Base-by-base conservation (phyloP, 805 yeast genomes). In the Yarrowia keelungensis region DNA sequence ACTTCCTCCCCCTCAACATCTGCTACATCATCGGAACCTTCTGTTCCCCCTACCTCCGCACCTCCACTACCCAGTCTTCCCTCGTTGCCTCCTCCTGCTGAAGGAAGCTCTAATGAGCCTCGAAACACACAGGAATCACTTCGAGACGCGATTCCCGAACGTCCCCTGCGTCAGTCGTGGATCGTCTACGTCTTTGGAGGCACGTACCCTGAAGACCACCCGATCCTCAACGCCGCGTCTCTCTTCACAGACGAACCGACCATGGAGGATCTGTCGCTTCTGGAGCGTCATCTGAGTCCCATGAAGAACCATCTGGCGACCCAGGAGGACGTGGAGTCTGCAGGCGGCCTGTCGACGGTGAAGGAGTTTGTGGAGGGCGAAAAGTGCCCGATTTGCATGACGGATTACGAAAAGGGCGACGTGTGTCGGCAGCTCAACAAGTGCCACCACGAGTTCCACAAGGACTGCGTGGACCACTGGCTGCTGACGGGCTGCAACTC, bases 111-210 rank as follows among this genome's bases (percentile, higher is more conserved):
- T 51, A 43, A 16, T 15, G 50, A 43, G 14, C 50, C 51, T 36
- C 65, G 65, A 35, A 43, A 59, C 51, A 59, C 65, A 11, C 65
- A 42, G 16, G 65, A 59, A 32, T 16, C 65, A 19, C 32, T 59
- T 14, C 65, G 16, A 35, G 61, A 42, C 5, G 68, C 59, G 12
- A 42, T 42, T 14, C 59, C 61, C 22, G 61, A 65, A 5, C 68
- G 61, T 5, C 50, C 61, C 5, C 46, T 72, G 7, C 79, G 80
- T 47, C 77, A 86, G 38, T 83, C 87, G 1, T 86, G 89, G 90
- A 82, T 86, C n/a, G 84, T 87, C 32, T 85, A 85, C 64, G 88
- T 86, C 8, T 81, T 86, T 78, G 89, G 89, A 0, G 87, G 87
- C 49, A 76, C 83, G 14, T 86, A 84, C 71, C 81, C 84, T 2